These are phyloP conservation scores for Drechslera avenae DNA, from an alignment of 2,329 filamentous ascomycete genomes.

Conservation along the genomic window DNA sequence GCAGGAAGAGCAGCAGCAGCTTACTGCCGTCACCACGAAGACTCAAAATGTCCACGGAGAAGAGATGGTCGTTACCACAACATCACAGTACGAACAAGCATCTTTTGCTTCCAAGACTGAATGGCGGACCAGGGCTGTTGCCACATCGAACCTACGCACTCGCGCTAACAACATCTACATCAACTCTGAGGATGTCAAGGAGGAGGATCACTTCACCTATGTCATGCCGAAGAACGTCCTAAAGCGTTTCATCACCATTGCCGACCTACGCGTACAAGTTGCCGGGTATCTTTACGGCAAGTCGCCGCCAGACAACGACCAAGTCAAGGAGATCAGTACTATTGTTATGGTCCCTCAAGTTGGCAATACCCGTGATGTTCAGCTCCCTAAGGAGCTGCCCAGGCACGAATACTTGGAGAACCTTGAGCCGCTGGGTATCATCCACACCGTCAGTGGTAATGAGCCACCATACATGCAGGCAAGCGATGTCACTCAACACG, in stretches of 20 bases:
- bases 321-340: slow-evolving; percentile 94
- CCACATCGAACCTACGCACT: slow-evolving; percentile 91
- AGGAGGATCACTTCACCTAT: slow-evolving; percentile 88
- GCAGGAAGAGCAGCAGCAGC: slow-evolving; percentile 92
- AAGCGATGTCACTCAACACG: slow-evolving; percentile 90
- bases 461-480: slow-evolving; percentile 97
- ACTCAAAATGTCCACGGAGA: slow-evolving; percentile 97
- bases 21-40: slow-evolving; percentile 97
- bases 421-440: slow-evolving; percentile 90
- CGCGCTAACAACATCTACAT: slow-evolving; percentile 98
- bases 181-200: slow-evolving; percentile 88
- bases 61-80: slow-evolving; percentile 97
- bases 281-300: slow-evolving; percentile 93
- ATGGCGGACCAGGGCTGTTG: slow-evolving; percentile 95
- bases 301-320: slow-evolving; percentile 90
- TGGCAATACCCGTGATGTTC: slow-evolving; percentile 87
- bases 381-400: slow-evolving; percentile 86
- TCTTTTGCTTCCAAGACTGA: slow-evolving; percentile 98
- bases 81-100: slow-evolving; percentile 96
- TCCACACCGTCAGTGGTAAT: slow-evolving; percentile 93
- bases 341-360: slow-evolving; percentile 99
- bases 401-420: slow-evolving; percentile 87
- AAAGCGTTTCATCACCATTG: slow-evolving; percentile 97
- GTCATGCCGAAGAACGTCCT: slow-evolving; percentile 99
- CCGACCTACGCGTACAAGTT: slow-evolving; percentile 94